These are phyloP conservation scores for Oryza meridionalis DNA, from an alignment of 176 grass and related monocot genomes.

Conservation along the genomic window DNA sequence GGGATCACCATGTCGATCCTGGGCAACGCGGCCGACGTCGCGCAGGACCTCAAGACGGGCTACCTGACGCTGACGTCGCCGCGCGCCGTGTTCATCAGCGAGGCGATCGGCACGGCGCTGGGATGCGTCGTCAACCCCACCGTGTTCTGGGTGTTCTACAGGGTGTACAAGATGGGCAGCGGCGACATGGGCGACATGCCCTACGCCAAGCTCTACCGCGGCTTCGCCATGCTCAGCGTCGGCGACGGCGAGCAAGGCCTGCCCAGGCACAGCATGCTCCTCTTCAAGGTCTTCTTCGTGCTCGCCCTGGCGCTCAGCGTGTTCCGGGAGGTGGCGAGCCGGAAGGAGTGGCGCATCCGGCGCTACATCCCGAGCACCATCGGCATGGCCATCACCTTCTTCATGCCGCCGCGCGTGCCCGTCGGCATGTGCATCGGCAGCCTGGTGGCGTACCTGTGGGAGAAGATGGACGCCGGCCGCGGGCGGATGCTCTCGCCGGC, in stretches of 20 bases:
- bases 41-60: constrained; percentile 61
- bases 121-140: constrained; percentile 58
- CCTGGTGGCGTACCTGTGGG: constrained; percentile 49
- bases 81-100: constrained; percentile 56
- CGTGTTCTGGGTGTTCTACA: constrained; percentile 67
- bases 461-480: neutral
- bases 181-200: constrained; percentile 39
- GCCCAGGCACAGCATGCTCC: constrained; percentile 42
- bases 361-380: constrained; percentile 53
- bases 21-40: constrained; percentile 42
- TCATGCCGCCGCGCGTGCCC: constrained; percentile 46
- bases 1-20: constrained; percentile 55
- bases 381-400: constrained; percentile 58
- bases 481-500: constrained; percentile 27
- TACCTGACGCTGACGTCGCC: constrained; percentile 68
- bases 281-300: constrained; percentile 46
- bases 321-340: constrained; percentile 31
- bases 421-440: constrained; percentile 64
- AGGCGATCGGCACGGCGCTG: constrained; percentile 47
- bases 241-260: constrained; percentile 39
- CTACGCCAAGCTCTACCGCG: constrained; percentile 52
- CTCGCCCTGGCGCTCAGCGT: constrained; percentile 31
- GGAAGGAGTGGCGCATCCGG: constrained; percentile 4
- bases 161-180: constrained; percentile 29
- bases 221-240: constrained; percentile 63